Base-by-base conservation (phyloP, 192 early-diverging fungal species). In the Coemansia asiatica region DNA sequence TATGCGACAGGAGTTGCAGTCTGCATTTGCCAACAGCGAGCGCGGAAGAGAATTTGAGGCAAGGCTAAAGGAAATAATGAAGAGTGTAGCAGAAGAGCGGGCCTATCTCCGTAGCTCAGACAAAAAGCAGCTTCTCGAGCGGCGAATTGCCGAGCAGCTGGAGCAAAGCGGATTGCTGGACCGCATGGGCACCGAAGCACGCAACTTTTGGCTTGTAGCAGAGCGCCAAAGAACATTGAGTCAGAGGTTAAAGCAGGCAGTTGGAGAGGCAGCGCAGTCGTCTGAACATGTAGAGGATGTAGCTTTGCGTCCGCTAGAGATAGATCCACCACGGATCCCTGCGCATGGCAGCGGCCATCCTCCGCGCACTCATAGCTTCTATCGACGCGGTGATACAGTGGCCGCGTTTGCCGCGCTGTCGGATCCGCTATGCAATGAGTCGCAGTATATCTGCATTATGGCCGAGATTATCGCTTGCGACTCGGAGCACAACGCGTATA, bases 371-470 rank as follows among this genome's bases (percentile, higher is more conserved):
- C 78, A 81, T 53, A 75, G 60, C 59, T 75, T 53, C 44, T 81
- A 81, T 35, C 68, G 78, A 46, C 63, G 72, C 19, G 73, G 78
- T 55, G 78, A 81, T 27, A 29, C 56, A 0, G 78, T 74, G 5
- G 78, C 72, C 6, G 78, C 72, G 36, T 81, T 81, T 57, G 59
- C 75, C 8, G 28, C 78, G 15, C 13, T 58, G 4, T 31, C 22
- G 19, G 48, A 75, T 27, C 33, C 63, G 48, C 27, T 74, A 60
- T 36, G 56, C n/a, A 40, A 47, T 12, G 40, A 55, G 5, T 36
- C 61, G 2, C 33, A 19, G 46, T 81, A 72, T 23, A 61, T 69
- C 9, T 81, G 78, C 22, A 22, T 81, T 27, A 21, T 53, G 2
- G 69, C 67, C 0, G 71, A 69, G 13, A 60, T 81, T 13, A 35